Evolutionary conservation across 2,329 filamentous ascomycete species (phyloP).

Genomic region (Erysiphe neolycopersici): DNA sequence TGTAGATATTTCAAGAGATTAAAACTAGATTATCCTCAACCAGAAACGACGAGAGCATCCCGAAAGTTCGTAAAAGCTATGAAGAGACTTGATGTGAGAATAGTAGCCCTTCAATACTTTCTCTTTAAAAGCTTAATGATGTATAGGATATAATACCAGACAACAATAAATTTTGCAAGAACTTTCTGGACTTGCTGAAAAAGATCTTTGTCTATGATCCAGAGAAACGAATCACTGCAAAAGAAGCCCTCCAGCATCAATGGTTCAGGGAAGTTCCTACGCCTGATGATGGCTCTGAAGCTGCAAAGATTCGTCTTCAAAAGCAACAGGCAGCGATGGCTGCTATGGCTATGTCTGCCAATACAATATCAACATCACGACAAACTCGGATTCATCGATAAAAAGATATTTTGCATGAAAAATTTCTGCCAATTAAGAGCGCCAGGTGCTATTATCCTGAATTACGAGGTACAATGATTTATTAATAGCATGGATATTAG

Average conservation of each 20-base stretch:
- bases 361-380: constrained; percentile 3
- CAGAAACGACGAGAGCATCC: constrained; percentile 36
- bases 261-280: constrained; percentile 39
- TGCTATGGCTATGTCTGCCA: constrained; percentile 2
- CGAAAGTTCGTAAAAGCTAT: constrained; percentile 44
- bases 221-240: constrained; percentile 35
- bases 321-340: constrained; percentile 5
- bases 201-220: constrained; percentile 46
- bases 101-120: not conserved
- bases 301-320: constrained; percentile 28
- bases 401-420: constrained; percentile 10
- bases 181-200: constrained; percentile 35
- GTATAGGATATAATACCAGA: constrained; percentile 37
- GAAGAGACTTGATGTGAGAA: constrained; percentile 34
- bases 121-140: not conserved
- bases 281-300: constrained; percentile 41
- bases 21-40: constrained; percentile 35
- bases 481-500: not conserved
- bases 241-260: constrained; percentile 36
- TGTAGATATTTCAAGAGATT: constrained; percentile 39
- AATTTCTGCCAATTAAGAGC: constrained; percentile 7
- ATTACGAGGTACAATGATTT: not conserved
- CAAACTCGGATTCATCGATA: constrained; percentile 10
- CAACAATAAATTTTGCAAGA: constrained; percentile 29
- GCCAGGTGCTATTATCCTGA: not conserved